Base-by-base conservation (phyloP, 768 basidiomycete species). In the Amylocystis lapponica region DNA sequence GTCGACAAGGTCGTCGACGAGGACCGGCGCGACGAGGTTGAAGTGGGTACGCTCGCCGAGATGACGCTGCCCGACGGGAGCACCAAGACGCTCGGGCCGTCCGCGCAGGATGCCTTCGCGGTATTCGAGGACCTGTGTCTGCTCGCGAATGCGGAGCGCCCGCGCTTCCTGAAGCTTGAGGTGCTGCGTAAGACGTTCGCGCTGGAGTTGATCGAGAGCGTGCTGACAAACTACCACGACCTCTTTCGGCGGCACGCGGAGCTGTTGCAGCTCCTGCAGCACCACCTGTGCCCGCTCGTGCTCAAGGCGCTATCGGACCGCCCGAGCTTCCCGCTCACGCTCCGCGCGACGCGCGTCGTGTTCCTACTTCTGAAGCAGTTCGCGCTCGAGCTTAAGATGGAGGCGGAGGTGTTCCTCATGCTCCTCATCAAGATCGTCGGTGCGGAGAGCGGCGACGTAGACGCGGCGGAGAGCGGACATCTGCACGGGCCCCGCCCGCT, bases 191-290 rank as follows among this genome's bases (percentile, higher is more conserved):
- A 93, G 63, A 97, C 96, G 0, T 98, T 98, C 52, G 91, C 93
- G 0, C 66, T 99, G n/a, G 95, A 99, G 64, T 68, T 98, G 41
- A 91, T 98, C 27, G 95, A 99, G 66, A 97, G 94, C 55, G 89
- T 97, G 2, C 67, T 99, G 39, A 93, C 91, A 6, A 93, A 94
- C 58, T 93, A 94, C 54, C 83, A 91, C 49, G 75, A 73, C n/a
- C 70, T 91, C 0, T 93, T 94, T 59, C 75, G 85, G 5, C 39
- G 94, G 88, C 92, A 90, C 46, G 55, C 74, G 3, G 92, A 96
- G 57, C 73, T 95, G 1, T 72, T 94, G 10, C 74, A 90, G 30
- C 78, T 99, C n/a, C 74, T 97, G 0, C 82, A 77, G 57, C 84
- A 92, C 48, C 89, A 94, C 48, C 82, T 98, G 9, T 94, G 88